A percentile compares a stretch with the other conserved stretches of the same genome.
phyloP scores from a whole-genome alignment of 2,329 filamentous ascomycete genomes.

The Ophiobolus disseminans region DNA sequence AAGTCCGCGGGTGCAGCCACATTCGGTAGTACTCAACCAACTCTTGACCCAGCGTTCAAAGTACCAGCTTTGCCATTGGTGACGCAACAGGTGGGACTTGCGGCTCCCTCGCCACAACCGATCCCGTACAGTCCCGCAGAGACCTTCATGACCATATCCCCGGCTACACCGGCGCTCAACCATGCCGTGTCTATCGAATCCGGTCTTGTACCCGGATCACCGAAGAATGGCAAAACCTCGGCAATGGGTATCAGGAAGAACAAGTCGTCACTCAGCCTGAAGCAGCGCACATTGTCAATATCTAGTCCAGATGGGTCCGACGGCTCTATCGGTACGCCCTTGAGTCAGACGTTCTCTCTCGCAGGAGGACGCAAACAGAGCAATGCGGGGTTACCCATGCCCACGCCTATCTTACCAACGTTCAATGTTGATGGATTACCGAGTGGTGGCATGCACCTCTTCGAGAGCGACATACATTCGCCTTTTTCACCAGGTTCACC shows the following conservation, averaged over 20 bases:
- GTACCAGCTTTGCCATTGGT: constrained; percentile 40
- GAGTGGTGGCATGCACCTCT: constrained; percentile 76
- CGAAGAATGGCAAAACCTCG: constrained; percentile 41
- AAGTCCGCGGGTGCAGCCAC: constrained; percentile 45
- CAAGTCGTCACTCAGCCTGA: constrained; percentile 68
- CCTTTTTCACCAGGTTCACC: constrained; percentile 69
- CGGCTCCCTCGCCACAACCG: constrained; percentile 41
- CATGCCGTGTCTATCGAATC: constrained; percentile 55
- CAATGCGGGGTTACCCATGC: constrained; percentile 68
- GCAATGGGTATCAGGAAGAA: constrained; percentile 54
- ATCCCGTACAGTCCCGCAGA: constrained; percentile 52
- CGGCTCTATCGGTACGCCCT: constrained; percentile 75
- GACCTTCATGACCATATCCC: constrained; percentile 50
- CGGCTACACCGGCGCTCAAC: constrained; percentile 44
- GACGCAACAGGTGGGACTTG: constrained; percentile 32
- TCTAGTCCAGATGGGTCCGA: constrained; percentile 68
- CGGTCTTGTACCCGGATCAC: constrained; percentile 45
- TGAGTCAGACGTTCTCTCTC: constrained; percentile 70
- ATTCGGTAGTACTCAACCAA: constrained; percentile 34
- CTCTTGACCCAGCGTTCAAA: constrained; percentile 40
- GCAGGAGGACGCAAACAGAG: constrained; percentile 54
- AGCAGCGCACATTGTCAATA: constrained; percentile 75
- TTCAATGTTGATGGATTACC: constrained; percentile 66
- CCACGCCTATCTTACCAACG: constrained; percentile 70
- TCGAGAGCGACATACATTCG: constrained; percentile 82